A percentile compares a stretch with the other conserved stretches of the same genome.
phyloP scores from a whole-genome alignment of 331 rosid species.

The Rhamnella rubrinervis region DNA sequence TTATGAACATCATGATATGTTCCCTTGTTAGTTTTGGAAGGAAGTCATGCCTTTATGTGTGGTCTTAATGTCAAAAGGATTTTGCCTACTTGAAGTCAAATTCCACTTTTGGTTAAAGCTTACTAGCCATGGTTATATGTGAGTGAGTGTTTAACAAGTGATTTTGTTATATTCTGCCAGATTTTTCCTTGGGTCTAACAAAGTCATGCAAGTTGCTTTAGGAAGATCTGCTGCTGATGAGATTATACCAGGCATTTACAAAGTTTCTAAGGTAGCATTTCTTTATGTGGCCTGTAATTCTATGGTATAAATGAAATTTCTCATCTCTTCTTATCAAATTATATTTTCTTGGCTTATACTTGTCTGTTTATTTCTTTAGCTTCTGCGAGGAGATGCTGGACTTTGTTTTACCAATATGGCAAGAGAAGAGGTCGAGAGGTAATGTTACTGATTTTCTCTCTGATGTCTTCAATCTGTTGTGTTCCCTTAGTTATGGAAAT shows the following conservation, averaged over 20 bases:
- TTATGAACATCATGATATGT: too few species aligned
- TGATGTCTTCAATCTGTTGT: not conserved
- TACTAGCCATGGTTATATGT: not conserved
- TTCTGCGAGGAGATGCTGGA: conserved; percentile 85
- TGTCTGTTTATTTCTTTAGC: conserved; percentile 37
- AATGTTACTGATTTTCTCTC: not conserved
- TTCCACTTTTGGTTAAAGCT: not conserved
- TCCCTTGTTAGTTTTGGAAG: too few species aligned
- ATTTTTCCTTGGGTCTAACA: conserved; percentile 92
- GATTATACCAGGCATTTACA: conserved; percentile 48
- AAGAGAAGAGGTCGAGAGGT: conserved; percentile 88
- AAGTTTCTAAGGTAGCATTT: conserved; percentile 70
- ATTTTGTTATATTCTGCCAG: conserved; percentile 25
- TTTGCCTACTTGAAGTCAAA: not conserved
- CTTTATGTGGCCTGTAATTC: not conserved
- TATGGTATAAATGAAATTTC: not conserved
- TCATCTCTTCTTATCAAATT: not conserved
- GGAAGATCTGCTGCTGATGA: conserved; percentile 85
- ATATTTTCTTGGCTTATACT: conserved; percentile 2
- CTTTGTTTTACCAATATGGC: conserved; percentile 69
- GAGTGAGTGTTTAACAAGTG: not conserved
- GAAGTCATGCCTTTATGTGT: too few species aligned
- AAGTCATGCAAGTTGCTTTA: conserved; percentile 85
- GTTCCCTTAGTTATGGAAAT: not conserved
- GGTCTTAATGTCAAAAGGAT: not conserved